These are phyloP conservation scores for Lunularia cruciata DNA, from an alignment of 225 moss, liverwort and hornwort species.

Conservation along the genomic window DNA sequence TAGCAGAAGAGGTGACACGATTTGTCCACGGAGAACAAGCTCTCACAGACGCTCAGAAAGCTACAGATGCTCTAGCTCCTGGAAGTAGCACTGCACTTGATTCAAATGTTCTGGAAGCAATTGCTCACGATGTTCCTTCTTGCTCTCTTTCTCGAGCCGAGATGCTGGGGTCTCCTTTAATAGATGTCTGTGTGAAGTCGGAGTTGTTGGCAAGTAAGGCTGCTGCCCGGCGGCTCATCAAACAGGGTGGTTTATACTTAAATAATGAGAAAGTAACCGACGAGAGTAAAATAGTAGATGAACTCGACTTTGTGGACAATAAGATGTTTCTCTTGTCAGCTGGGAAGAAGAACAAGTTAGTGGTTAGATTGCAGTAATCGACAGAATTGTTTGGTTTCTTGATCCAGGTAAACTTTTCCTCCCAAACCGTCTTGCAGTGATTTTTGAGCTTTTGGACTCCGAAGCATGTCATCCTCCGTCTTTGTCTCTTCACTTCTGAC, in stretches of 20 bases:
- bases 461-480: not conserved
- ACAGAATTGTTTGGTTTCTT: not conserved
- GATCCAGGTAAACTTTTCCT: not conserved
- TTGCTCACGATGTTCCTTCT: slow-evolving; percentile 74
- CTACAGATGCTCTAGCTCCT: slow-evolving; percentile 84
- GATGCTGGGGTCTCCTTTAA: slow-evolving; percentile 57
- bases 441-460: not conserved
- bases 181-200: slow-evolving; percentile 73
- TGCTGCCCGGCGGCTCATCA: slow-evolving; percentile 71
- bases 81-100: slow-evolving; percentile 65
- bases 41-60: slow-evolving; percentile 65
- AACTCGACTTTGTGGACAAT: slow-evolving; percentile 61
- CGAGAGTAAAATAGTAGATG: slow-evolving; percentile 60
- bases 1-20: slow-evolving; percentile 96
- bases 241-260: slow-evolving; percentile 93
- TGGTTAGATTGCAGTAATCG: slow-evolving; percentile 56
- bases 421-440: not conserved
- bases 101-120: slow-evolving; percentile 67
- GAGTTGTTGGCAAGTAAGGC: slow-evolving; percentile 83
- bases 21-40: slow-evolving; percentile 87
- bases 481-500: too few species aligned
- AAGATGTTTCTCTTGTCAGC: slow-evolving; percentile 84
- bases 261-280: slow-evolving; percentile 91
- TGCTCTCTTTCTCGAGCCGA: slow-evolving; percentile 55
- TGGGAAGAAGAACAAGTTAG: slow-evolving; percentile 92